A percentile compares a stretch with the other conserved stretches of the same genome.
Evolutionary conservation across 768 basidiomycete genomes (phyloP).

Genomic region (Rubroboletus satanas): DNA sequence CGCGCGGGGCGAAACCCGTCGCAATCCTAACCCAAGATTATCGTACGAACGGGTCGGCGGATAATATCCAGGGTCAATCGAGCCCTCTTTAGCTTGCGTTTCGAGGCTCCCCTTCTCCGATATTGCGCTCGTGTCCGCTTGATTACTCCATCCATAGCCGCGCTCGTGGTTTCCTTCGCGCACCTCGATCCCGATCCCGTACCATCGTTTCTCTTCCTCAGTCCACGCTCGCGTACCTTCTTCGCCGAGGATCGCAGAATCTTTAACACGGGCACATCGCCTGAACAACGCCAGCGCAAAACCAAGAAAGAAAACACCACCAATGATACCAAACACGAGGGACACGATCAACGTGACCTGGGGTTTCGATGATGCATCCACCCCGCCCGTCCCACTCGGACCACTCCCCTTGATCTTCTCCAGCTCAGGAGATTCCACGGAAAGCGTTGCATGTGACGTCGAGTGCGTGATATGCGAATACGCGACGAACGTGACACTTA

Average conservation of each 20-base stretch:
- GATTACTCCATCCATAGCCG: conserved; percentile 32
- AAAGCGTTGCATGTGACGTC: conserved; percentile 61
- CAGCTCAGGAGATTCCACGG: conserved; percentile 42
- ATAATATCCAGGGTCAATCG: conserved; percentile 16
- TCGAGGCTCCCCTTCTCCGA: conserved; percentile 35
- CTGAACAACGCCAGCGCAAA: conserved; percentile 53
- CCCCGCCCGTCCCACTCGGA: conserved; percentile 28
- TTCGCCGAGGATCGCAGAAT: conserved; percentile 57
- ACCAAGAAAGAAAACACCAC: conserved; percentile 53
- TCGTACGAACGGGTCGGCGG: conserved; percentile 17
- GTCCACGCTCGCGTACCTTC: conserved; percentile 57
- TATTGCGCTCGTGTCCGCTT: conserved; percentile 24
- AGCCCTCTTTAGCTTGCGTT: conserved; percentile 16
- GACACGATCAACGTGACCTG: conserved; percentile 55
- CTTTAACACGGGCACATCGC: conserved; percentile 53
- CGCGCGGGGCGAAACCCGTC: conserved; percentile 45
- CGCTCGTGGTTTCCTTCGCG: conserved; percentile 12
- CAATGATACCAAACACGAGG: conserved; percentile 59
- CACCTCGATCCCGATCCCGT: conserved; percentile 45
- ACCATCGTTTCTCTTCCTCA: conserved; percentile 66
- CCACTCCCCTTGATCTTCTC: conserved; percentile 35
- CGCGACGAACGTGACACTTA: conserved; percentile 60
- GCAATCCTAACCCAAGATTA: conserved; percentile 43
- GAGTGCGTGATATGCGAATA: conserved; percentile 65
- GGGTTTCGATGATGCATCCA: conserved; percentile 42